A percentile compares a stretch with the other conserved stretches of the same genome.
Evolutionary conservation across 805 yeast genomes (phyloP).

Genomic region (Brettanomyces custersianus): DNA sequence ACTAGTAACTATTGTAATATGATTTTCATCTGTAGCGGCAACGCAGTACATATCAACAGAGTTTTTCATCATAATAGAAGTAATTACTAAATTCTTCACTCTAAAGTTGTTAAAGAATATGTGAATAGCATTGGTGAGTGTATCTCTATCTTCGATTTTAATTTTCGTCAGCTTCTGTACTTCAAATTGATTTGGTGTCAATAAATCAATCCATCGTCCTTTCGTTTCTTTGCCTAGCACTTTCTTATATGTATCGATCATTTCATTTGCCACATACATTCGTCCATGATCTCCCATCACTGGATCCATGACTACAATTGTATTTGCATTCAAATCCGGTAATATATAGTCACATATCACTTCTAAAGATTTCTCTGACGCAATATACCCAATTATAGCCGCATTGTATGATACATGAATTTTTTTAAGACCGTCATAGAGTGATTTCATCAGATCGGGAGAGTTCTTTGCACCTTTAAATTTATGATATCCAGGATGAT

Average conservation of each 20-base stretch:
- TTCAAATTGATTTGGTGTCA: conserved; percentile 73
- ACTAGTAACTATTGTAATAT: conserved; percentile 30
- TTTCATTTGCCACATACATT: conserved; percentile 58
- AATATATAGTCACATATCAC: conserved; percentile 30
- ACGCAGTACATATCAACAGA: conserved; percentile 27
- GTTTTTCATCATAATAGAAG: conserved; percentile 37
- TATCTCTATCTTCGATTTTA: conserved; percentile 28
- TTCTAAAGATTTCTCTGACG: conserved; percentile 47
- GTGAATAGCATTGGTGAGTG: conserved; percentile 30
- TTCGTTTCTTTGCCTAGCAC: conserved; percentile 31
- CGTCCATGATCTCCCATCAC: conserved; percentile 87
- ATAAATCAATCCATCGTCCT: conserved; percentile 30
- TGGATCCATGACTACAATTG: conserved; percentile 75
- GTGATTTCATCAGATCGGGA: conserved; percentile 35
- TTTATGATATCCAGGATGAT: conserved; percentile 82
- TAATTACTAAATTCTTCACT: conserved; percentile 47
- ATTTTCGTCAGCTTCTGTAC: conserved; percentile 49
- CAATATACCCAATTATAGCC: conserved; percentile 73
- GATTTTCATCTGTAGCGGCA: conserved; percentile 27
- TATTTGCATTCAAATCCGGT: conserved; percentile 14
- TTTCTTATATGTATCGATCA: conserved; percentile 42
- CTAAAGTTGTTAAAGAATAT: conserved; percentile 34
- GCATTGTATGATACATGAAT: conserved; percentile 44
- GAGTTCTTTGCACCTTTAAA: conserved; percentile 50
- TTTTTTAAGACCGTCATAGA: conserved; percentile 47